These are phyloP conservation scores for Ganoderma multipileum DNA, from an alignment of 1,284 basidiomycete genomes.

Conservation along the genomic window DNA sequence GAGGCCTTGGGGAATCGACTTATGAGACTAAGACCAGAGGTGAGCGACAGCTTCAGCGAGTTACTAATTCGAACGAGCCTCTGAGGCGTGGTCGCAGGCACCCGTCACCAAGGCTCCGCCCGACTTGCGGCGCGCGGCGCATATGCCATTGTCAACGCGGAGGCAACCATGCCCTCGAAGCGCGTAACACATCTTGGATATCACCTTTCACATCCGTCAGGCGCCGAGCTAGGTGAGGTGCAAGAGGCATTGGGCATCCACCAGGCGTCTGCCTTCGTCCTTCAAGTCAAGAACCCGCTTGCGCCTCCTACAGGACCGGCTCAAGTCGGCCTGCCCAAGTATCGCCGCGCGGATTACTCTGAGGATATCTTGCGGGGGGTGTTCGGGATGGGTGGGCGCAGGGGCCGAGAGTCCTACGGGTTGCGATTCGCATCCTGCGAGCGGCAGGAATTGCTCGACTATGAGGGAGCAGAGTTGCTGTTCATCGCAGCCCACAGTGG, in stretches of 20 bases:
- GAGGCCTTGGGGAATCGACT: conserved; percentile 56
- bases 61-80: not conserved
- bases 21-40: conserved; percentile 75
- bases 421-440: conserved; percentile 62
- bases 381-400: conserved; percentile 51
- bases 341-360: conserved; percentile 52
- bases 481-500: conserved; percentile 63
- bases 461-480: conserved; percentile 62
- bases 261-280: conserved; percentile 54
- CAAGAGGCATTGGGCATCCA: conserved; percentile 60
- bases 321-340: conserved; percentile 43
- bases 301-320: conserved; percentile 48
- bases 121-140: conserved; percentile 67
- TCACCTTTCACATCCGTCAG: conserved; percentile 59
- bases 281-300: conserved; percentile 66
- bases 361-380: conserved; percentile 52
- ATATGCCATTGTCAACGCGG: conserved; percentile 66
- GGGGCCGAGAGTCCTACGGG: conserved; percentile 53
- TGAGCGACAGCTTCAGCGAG: conserved; percentile 23
- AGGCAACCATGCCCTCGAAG: conserved; percentile 50
- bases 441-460: conserved; percentile 60
- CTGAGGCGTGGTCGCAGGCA: conserved; percentile 43
- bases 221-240: conserved; percentile 53
- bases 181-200: conserved; percentile 64
- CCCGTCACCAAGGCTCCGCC: conserved; percentile 60